Conservation (phyloP, 495 filamentous ascomycete species). For the Penicillium subrubescens region DNA sequence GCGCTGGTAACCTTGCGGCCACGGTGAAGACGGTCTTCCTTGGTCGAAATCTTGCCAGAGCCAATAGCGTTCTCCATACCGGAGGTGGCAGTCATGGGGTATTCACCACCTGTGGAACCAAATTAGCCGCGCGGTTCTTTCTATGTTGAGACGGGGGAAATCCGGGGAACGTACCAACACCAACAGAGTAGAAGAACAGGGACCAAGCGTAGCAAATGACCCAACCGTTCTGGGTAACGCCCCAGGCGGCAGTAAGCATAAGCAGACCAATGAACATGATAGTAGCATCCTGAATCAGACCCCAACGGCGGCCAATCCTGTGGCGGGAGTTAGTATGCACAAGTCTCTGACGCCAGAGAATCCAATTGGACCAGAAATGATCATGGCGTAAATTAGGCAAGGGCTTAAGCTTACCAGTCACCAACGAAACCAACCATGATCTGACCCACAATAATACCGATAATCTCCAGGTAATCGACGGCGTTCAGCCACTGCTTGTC, state of each 20-base stretch:
- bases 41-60: conserved; percentile 81
- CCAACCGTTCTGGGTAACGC: conserved; percentile 80
- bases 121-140: conserved; percentile 15
- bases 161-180: conserved; percentile 63
- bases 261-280: conserved; percentile 89
- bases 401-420: conserved; percentile 46
- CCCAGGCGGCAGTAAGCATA: conserved; percentile 88
- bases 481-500: conserved; percentile 72
- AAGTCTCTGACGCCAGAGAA: not conserved
- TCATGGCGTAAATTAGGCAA: not conserved
- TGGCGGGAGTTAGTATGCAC: not conserved
- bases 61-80: conserved; percentile 90
- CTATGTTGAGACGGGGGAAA: too few species aligned
- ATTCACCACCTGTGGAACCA: conserved; percentile 62
- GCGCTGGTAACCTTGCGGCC: conserved; percentile 89
- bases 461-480: conserved; percentile 82
- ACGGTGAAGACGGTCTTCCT: conserved; percentile 88
- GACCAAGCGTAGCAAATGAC: conserved; percentile 91
- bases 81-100: conserved; percentile 93
- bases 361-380: not conserved
- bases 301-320: conserved; percentile 85
- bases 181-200: conserved; percentile 87
- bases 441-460: conserved; percentile 88
- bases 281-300: conserved; percentile 86
- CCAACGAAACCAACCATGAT: conserved; percentile 68